A percentile compares a stretch with the other conserved stretches of the same genome.
These are phyloP conservation scores for Candida tibetensis DNA, from an alignment of 805 yeast species.

Conservation along the genomic window DNA sequence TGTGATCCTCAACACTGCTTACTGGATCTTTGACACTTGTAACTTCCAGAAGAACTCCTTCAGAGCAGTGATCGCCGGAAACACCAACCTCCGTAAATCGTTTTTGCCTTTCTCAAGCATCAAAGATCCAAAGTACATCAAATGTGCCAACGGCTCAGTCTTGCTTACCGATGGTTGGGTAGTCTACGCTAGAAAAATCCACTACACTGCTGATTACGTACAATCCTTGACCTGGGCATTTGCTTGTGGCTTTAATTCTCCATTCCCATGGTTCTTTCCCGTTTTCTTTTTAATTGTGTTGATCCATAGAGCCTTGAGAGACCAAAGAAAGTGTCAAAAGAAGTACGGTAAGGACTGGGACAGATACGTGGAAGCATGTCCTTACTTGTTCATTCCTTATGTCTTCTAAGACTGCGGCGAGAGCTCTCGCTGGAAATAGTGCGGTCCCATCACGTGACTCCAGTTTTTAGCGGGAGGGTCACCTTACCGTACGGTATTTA, in stretches of 20 bases:
- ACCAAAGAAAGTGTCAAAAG: slow-evolving; percentile 73
- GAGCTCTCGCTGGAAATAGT: neutral
- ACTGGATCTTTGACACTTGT: slow-evolving; percentile 91
- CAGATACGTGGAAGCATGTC: slow-evolving; percentile 79
- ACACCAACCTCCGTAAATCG: slow-evolving; percentile 68
- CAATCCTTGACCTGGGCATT: slow-evolving; percentile 92
- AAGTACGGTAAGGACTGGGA: slow-evolving; percentile 97
- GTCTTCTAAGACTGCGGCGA: slow-evolving; percentile 51
- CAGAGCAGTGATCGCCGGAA: slow-evolving; percentile 82
- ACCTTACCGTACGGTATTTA: too few species aligned
- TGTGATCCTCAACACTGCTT: slow-evolving; percentile 59
- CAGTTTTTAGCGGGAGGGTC: neutral
- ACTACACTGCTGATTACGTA: slow-evolving; percentile 90
- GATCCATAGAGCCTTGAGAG: slow-evolving; percentile 86
- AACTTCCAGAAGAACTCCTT: slow-evolving; percentile 95
- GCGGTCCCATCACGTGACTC: neutral
- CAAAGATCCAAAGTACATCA: slow-evolving; percentile 79
- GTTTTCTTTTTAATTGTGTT: slow-evolving; percentile 83
- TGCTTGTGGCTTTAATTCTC: slow-evolving; percentile 81
- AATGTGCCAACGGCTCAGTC: slow-evolving; percentile 79
- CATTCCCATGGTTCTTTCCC: slow-evolving; percentile 97
- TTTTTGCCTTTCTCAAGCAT: slow-evolving; percentile 87
- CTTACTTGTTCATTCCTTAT: slow-evolving; percentile 88
- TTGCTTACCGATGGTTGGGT: slow-evolving; percentile 94
- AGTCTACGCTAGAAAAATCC: slow-evolving; percentile 87